These are phyloP conservation scores for Akanthomyces muscarius DNA, from an alignment of 2,329 filamentous ascomycete genomes.

Conservation along the genomic window DNA sequence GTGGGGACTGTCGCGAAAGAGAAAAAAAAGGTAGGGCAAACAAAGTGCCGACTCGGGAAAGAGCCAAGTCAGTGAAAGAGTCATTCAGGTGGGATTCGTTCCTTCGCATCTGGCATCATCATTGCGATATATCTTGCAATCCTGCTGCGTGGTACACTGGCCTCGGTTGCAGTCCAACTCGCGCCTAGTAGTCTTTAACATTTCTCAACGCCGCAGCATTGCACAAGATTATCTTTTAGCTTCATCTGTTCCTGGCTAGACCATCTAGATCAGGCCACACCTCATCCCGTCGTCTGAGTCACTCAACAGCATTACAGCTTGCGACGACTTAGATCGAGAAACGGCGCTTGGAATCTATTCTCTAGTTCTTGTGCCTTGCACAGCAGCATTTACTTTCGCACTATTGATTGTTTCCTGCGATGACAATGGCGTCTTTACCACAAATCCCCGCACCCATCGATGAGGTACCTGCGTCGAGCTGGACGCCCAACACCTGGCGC, in stretches of 20 bases:
- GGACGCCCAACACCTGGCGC: conserved; percentile 67
- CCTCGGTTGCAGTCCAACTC: neutral
- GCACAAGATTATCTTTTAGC: neutral
- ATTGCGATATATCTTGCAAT: neutral
- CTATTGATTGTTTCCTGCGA: too few species aligned
- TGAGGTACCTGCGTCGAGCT: conserved; percentile 28
- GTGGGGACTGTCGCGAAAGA: conserved; percentile 3
- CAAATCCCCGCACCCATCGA: neutral
- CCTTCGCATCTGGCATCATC: neutral
- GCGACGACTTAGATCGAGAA: neutral
- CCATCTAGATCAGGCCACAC: neutral
- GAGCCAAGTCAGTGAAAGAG: neutral
- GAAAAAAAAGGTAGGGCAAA: neutral
- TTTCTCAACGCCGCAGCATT: too few species aligned
- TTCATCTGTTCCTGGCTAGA: neutral
- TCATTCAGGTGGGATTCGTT: neutral
- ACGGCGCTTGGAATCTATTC: neutral
- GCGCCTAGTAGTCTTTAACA: too few species aligned
- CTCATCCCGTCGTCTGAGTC: conserved; percentile 4
- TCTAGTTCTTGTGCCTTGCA: neutral
- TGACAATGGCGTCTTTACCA: conserved; percentile 5
- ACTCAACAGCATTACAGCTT: neutral
- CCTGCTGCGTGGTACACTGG: neutral
- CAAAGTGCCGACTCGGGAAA: neutral
- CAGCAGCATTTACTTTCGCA: neutral